Evolutionary conservation across 2,329 filamentous ascomycete species (phyloP), one percentile per base, ranked within the genome.

Genomic region (Microsporum ferrugineum): DNA sequence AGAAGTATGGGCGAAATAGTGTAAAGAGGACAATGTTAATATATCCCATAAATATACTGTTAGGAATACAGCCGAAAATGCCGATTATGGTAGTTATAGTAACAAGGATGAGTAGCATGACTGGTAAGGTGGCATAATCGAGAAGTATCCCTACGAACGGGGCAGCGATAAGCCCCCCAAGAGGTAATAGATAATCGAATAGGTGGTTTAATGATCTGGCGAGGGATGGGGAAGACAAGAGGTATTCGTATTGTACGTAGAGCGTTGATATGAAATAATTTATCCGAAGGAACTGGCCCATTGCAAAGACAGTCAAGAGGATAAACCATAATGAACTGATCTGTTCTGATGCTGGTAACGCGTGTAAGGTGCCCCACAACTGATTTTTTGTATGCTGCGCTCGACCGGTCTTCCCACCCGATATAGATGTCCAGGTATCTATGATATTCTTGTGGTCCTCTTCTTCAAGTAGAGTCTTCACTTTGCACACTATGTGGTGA

Each of bases 231-330:
- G 83, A 84, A 47, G 80, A 78, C 14, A 96, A 82, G 60, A 96
- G 82, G 66, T 86, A 86, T 36, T 85, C 82, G 74, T 96, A 96
- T 72, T 96, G 91, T 0, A 84, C 79, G 4, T 87, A 81, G 65
- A 94, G 86, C 0, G 89, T 94, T 3, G 89, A 88, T 61, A 95
- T 89, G 71, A 94, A 92, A 77, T 88, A 94, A 76, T 95, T 95
- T 80, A 94, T 92, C 34, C 86, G 80, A 5, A 84, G 85, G 84
- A 87, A 87, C 73, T 87, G 85, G 51, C 87, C 74, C 38, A 86
- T 79, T 60, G 88, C 94, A 70, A 95, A 91, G 14, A 89, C 73
- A 6, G 88, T 86, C 67, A 95, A 87, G 41, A 95, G 80, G 12
- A 90, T 79, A 72, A 94, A 96, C 90, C 91, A 96, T 0, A 87